Evolutionary conservation across 495 filamentous ascomycete species (phyloP).

Genomic region (Penicillium manginii): DNA sequence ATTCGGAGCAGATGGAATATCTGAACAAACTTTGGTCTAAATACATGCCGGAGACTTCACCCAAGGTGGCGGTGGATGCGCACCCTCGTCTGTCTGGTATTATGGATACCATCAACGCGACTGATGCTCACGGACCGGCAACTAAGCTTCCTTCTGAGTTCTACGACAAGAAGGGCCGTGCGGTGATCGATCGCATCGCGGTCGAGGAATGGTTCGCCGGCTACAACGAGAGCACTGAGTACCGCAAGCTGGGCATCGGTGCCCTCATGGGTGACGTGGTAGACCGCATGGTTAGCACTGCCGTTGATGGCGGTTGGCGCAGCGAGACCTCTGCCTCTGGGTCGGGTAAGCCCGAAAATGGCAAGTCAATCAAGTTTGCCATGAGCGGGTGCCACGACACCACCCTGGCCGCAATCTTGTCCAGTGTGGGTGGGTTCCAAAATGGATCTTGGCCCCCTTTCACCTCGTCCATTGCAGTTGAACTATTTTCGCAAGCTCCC

Average conservation of each 20-base stretch:
- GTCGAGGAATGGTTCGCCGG: conserved; percentile 95
- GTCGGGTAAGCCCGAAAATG: conserved; percentile 43
- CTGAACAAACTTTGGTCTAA: conserved; percentile 75
- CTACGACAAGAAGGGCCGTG: conserved; percentile 74
- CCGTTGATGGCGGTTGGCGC: conserved; percentile 60
- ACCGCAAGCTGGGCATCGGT: conserved; percentile 85
- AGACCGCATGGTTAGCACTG: conserved; percentile 77
- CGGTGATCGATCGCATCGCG: conserved; percentile 75
- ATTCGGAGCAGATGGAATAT: conserved; percentile 80
- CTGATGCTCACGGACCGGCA: conserved; percentile 78
- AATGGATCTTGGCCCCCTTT: conserved; percentile 83
- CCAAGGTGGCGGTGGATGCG: conserved; percentile 77
- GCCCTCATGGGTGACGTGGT: conserved; percentile 81
- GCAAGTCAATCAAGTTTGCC: conserved; percentile 66
- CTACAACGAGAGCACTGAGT: conserved; percentile 81
- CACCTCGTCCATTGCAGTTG: conserved; percentile 87
- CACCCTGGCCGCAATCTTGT: conserved; percentile 78
- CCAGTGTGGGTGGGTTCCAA: conserved; percentile 78
- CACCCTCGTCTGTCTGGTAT: conserved; percentile 85
- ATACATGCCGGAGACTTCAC: conserved; percentile 76
- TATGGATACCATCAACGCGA: conserved; percentile 92
- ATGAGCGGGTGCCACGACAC: conserved; percentile 95
- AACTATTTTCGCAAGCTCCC: conserved; percentile 70
- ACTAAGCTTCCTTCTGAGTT: conserved; percentile 83
- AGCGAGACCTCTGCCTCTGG: conserved; percentile 59